Percentiles rank a stretch among this genome's conserved stretches.
Evolutionary conservation across 257 asterid species (phyloP).

Genomic region (Scutellaria baicalensis): DNA sequence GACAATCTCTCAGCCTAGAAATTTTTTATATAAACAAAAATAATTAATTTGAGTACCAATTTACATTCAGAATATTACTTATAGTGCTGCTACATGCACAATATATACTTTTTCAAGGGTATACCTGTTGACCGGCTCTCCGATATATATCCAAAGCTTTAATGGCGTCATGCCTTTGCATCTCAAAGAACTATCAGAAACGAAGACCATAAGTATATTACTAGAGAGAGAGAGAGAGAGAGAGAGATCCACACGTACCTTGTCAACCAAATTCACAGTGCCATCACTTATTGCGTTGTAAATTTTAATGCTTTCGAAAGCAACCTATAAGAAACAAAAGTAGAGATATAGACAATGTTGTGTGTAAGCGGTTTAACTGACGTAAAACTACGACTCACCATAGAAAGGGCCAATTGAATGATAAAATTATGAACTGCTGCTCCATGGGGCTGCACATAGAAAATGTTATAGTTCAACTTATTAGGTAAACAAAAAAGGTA

Average conservation of each 20-base stretch:
- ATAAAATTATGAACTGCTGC: slow-evolving; percentile 77
- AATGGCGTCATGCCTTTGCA: slow-evolving; percentile 92
- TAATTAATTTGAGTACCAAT: background rate
- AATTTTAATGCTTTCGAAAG: slow-evolving; percentile 86
- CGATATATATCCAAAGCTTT: slow-evolving; percentile 86
- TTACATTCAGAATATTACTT: background rate
- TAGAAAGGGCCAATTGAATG: slow-evolving; percentile 88
- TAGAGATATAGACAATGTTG: background rate
- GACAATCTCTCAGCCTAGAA: slow-evolving; percentile 89
- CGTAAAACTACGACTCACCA: slow-evolving; percentile 39
- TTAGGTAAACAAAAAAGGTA: background rate
- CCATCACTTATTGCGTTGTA: slow-evolving; percentile 88
- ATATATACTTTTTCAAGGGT: background rate
- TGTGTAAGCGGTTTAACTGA: background rate
- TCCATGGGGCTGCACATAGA: slow-evolving; percentile 89
- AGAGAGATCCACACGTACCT: slow-evolving; percentile 43
- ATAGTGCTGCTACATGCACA: background rate
- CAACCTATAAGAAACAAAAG: slow-evolving; percentile 49
- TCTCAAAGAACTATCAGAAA: slow-evolving; percentile 83
- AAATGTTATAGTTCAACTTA: slow-evolving; percentile 13
- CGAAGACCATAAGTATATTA: slow-evolving; percentile 12
- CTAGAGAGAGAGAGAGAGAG: background rate
- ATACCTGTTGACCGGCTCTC: slow-evolving; percentile 92
- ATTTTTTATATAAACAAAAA: slow-evolving; percentile 8
- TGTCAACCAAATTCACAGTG: slow-evolving; percentile 86